Percentiles rank a stretch among this genome's conserved stretches.
Evolutionary conservation across 768 basidiomycete species (phyloP).

Genomic region (Inosperma sp.): DNA sequence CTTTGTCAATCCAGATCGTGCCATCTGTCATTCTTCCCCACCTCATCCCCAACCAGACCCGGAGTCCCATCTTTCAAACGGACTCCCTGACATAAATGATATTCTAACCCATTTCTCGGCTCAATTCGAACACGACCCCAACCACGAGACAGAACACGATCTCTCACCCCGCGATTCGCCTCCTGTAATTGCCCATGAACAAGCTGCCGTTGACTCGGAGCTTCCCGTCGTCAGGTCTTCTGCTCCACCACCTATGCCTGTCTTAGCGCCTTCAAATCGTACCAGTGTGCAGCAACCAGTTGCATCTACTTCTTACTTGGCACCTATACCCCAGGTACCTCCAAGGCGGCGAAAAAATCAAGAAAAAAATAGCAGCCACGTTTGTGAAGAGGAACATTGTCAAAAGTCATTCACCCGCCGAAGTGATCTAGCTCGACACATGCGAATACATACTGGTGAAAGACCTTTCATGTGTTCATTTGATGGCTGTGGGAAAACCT

Average conservation of each 20-base stretch:
- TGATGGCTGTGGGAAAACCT: conserved; percentile 78
- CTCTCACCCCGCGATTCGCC: conserved; percentile 45
- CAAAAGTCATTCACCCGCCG: conserved; percentile 77
- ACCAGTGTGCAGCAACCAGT: conserved; percentile 33
- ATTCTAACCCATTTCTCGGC: conserved; percentile 70
- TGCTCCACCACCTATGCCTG: conserved; percentile 19
- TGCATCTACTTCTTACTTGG: conserved; percentile 49
- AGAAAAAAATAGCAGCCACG: conserved; percentile 46
- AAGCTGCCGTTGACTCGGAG: conserved; percentile 29
- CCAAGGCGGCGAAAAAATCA: conserved; percentile 36
- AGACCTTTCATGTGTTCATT: conserved; percentile 76
- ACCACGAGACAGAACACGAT: conserved; percentile 38
- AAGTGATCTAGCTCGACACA: conserved; percentile 81
- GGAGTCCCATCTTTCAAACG: conserved; percentile 32
- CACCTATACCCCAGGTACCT: conserved; percentile 22
- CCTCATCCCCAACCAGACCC: conserved; percentile 32
- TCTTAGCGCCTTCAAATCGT: conserved; percentile 37
- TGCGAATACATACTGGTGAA: conserved; percentile 88
- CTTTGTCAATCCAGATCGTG: conserved; percentile 25
- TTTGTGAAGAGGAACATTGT: conserved; percentile 69
- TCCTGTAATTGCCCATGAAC: conserved; percentile 45
- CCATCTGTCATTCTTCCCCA: conserved; percentile 28
- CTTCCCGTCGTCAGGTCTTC: conserved; percentile 6
- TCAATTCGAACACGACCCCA: conserved; percentile 58
- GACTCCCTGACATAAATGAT: conserved; percentile 69